Percentiles rank a stretch among this genome's conserved stretches.
These are phyloP conservation scores for Yamadazyma endophytica DNA, from an alignment of 805 yeast species.

Conservation along the genomic window DNA sequence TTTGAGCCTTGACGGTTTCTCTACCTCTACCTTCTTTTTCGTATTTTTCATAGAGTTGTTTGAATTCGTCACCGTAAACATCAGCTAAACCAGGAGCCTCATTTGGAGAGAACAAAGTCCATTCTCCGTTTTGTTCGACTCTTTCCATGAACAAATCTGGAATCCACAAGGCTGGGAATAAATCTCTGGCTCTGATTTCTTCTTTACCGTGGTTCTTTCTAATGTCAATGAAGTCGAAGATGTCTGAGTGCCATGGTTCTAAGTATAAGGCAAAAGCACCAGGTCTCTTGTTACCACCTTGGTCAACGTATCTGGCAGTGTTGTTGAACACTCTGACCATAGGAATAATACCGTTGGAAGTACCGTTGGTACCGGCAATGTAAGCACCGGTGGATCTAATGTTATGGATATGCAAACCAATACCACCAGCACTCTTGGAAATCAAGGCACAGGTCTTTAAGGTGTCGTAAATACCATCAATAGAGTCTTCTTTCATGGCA, in stretches of 20 bases:
- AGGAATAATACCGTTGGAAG: constrained; percentile 59
- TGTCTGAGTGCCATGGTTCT: constrained; percentile 64
- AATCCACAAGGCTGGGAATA: constrained; percentile 61
- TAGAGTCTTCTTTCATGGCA: constrained; percentile 61
- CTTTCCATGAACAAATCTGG: constrained; percentile 61
- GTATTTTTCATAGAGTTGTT: constrained; percentile 46
- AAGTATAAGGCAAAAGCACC: constrained; percentile 60
- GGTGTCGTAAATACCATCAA: constrained; percentile 60
- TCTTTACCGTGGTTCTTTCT: constrained; percentile 64
- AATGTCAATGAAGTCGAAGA: constrained; percentile 55
- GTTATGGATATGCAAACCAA: constrained; percentile 58
- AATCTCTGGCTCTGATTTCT: constrained; percentile 59
- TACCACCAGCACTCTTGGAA: constrained; percentile 62
- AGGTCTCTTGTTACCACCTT: constrained; percentile 64
- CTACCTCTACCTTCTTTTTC: constrained; percentile 50
- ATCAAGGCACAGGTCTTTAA: constrained; percentile 59
- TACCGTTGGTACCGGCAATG: constrained; percentile 61
- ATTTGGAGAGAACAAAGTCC: constrained; percentile 59
- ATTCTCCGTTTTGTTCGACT: constrained; percentile 50
- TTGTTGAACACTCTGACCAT: constrained; percentile 62
- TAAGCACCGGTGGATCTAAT: constrained; percentile 57
- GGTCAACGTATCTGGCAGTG: constrained; percentile 62
- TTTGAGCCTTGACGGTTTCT: constrained; percentile 51
- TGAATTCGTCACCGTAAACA: constrained; percentile 53
- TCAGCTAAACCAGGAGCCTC: constrained; percentile 57